Conservation (phyloP, 2,329 filamentous ascomycete genomes). For the Fusarium chuoi region DNA sequence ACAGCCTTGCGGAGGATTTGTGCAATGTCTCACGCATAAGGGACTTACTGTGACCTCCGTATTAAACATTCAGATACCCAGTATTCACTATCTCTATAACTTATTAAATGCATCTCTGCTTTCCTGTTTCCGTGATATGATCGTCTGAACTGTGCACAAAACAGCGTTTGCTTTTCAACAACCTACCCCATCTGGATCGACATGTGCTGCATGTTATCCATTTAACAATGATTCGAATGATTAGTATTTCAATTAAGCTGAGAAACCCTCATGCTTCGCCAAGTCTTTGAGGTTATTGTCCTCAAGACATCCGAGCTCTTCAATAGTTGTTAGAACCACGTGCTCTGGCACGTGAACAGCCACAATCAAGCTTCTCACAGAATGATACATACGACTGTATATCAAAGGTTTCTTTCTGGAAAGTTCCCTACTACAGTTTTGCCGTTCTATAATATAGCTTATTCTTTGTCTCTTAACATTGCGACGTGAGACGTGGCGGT, state of each 20-base stretch:
- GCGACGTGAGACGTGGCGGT: not conserved
- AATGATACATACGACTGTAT: not conserved
- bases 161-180: not conserved
- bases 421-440: not conserved
- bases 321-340: not conserved
- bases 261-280: not conserved
- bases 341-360: not conserved
- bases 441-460: not conserved
- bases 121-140: not conserved
- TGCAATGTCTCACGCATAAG: not conserved
- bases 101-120: not conserved
- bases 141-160: not conserved
- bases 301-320: not conserved
- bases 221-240: not conserved
- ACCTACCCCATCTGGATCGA: not conserved
- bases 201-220: not conserved
- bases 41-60: not conserved
- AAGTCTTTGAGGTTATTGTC: not conserved
- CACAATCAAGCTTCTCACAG: not conserved
- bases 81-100: not conserved
- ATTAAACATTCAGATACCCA: not conserved
- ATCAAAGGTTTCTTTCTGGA: not conserved
- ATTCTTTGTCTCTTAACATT: not conserved
- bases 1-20: not conserved
- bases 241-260: not conserved